A percentile compares a stretch with the other conserved stretches of the same genome.
Evolutionary conservation across 352 stramenopile species (phyloP).

Genomic region (Phytophthora quininea): DNA sequence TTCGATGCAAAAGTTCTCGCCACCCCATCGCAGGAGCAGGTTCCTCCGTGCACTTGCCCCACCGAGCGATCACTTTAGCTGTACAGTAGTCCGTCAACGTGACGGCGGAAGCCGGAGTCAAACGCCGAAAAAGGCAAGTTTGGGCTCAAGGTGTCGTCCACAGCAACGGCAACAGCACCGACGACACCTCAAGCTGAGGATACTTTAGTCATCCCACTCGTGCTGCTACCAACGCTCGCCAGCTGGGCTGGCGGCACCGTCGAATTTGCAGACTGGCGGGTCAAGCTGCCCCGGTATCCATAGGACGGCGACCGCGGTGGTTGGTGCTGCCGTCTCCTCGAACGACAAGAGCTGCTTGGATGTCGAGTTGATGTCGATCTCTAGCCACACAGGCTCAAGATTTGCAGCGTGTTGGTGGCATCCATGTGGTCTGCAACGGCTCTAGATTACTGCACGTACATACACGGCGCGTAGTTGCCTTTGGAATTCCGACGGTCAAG

Average conservation of each 20-base stretch:
- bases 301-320: neutral
- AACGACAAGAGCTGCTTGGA: too few species aligned
- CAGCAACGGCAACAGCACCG: neutral
- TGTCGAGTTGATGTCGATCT: too few species aligned
- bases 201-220: neutral
- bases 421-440: neutral
- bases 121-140: neutral
- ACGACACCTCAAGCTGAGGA: neutral
- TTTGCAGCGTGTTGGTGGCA: constrained; percentile 7
- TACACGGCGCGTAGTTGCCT: too few species aligned
- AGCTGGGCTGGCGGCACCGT: neutral
- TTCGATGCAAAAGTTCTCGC: neutral
- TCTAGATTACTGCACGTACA: constrained; percentile 7
- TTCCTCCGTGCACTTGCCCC: constrained; percentile 1
- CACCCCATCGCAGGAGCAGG: constrained; percentile 14
- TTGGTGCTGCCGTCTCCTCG: too few species aligned
- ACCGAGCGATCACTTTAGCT: neutral
- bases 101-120: neutral
- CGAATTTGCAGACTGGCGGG: neutral
- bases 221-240: neutral
- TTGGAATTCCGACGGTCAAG: too few species aligned
- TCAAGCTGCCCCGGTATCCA: constrained; percentile 7
- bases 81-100: neutral
- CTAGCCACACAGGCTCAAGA: neutral
- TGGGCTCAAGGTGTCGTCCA: neutral